Base-by-base conservation (phyloP, 2,329 filamentous ascomycete genomes). In the Biscogniauxia marginata region DNA sequence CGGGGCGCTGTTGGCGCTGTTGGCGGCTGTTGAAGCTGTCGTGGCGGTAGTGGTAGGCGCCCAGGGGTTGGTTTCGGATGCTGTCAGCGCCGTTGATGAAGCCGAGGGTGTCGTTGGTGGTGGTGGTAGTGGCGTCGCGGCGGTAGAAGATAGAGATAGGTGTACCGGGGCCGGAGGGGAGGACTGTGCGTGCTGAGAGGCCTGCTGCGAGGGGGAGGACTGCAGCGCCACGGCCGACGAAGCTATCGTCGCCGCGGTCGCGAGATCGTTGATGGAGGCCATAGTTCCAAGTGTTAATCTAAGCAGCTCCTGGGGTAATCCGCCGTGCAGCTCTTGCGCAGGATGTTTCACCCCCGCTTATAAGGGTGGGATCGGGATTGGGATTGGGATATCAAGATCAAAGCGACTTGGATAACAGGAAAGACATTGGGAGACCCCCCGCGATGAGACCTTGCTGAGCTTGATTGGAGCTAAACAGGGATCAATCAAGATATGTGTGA, bases 241-340 rank as follows among this genome's bases (percentile, higher is more conserved):
- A 34, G 73, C 73, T 46, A 76, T 75, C 21, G 78, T 78, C 30
- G 78, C 78, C 50, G 77, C 78, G 19, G 75, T 75, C 19, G 78
- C 78, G 39, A 80, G 73, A 55, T 81, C 78, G 62, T 79, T 79
- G 57, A 80, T 80, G 6, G 79, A 81, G 30, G 77, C 70, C 77
- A 79, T 71, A 25, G 16, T n/a, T 21, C 44, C 44, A 4, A 20
- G 18, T 45, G 9, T 45, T 30, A 30, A 30, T 30, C 25, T 30
- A 30, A 30, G 7, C 2, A 4, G 25, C 8, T 7, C n/a, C 16
- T 49, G 46, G 20, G 43, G 7, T 46, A n/a, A 20, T 46, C 43
- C 6, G n/a, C 8, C 8, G 20, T n/a, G n/a, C 9, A 46, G 20
- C 4, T 19, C 43, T 4, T 9, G 20, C 30, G 30, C 16, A 34